These are phyloP conservation scores for Lepiota brunneoincarnata DNA, from an alignment of 768 basidiomycete genomes.

Conservation along the genomic window DNA sequence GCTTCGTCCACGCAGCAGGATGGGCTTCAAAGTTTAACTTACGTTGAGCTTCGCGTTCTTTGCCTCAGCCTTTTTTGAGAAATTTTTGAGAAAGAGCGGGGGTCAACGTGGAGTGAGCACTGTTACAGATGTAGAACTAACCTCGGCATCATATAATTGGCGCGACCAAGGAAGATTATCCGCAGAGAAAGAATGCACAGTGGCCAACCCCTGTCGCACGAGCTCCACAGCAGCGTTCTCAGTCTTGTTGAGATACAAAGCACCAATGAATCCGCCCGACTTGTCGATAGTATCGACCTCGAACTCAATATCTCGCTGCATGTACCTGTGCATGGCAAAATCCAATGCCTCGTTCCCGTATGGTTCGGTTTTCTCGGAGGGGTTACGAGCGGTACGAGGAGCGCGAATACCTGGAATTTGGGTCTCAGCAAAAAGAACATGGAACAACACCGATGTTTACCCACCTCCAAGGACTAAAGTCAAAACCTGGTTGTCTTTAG, in stretches of 20 bases:
- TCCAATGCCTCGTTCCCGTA: conserved; percentile 82
- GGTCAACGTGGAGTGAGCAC: background rate
- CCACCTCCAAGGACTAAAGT: conserved; percentile 88
- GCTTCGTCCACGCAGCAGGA: background rate
- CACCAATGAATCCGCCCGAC: conserved; percentile 92
- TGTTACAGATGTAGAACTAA: conserved; percentile 20
- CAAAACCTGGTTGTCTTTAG: conserved; percentile 89
- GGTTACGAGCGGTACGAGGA: conserved; percentile 79
- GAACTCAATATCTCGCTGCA: conserved; percentile 96
- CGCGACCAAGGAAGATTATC: conserved; percentile 77
- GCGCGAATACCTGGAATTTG: conserved; percentile 72
- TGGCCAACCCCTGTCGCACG: conserved; percentile 83
- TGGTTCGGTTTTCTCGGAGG: conserved; percentile 85
- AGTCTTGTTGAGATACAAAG: conserved; percentile 79
- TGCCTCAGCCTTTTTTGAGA: conserved; percentile 69
- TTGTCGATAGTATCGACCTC: conserved; percentile 91
- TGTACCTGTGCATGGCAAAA: conserved; percentile 74
- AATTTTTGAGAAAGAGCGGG: background rate
- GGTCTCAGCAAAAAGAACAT: background rate
- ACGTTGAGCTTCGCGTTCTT: conserved; percentile 80
- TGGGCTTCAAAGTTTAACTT: conserved; percentile 22
- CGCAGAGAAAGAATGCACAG: conserved; percentile 85
- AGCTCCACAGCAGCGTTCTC: conserved; percentile 87
- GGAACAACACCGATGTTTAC: conserved; percentile 11
- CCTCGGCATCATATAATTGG: conserved; percentile 85